A percentile compares a stretch with the other conserved stretches of the same genome.
Evolutionary conservation across 2,329 filamentous ascomycete genomes (phyloP).

Genomic region (Aspergillus nomiae): DNA sequence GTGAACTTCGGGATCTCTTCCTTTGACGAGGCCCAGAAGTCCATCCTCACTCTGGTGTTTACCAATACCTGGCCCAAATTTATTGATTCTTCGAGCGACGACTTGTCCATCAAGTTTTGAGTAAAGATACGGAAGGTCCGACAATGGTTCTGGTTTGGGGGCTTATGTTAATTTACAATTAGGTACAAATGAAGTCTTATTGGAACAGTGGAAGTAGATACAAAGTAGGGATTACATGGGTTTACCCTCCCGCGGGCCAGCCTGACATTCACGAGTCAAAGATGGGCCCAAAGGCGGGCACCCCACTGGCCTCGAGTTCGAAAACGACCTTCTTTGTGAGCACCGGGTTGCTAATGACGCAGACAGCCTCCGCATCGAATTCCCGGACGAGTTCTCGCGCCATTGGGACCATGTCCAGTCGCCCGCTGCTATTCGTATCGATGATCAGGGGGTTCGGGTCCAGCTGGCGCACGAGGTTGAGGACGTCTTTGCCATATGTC

Average conservation of each 20-base stretch:
- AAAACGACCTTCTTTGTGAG: conserved; percentile 42
- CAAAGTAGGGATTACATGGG: neutral
- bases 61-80: conserved; percentile 1
- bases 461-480: conserved; percentile 32
- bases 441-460: conserved; percentile 38
- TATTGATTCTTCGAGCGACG: neutral
- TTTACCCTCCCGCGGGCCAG: too few relatives aligned
- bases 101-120: neutral
- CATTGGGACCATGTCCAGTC: conserved; percentile 35
- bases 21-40: neutral
- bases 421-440: conserved; percentile 35
- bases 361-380: conserved; percentile 39
- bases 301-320: conserved; percentile 40
- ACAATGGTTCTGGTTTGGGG: neutral
- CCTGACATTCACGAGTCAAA: neutral
- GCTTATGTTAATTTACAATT: neutral
- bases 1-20: neutral
- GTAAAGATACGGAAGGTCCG: neutral
- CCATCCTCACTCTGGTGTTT: neutral
- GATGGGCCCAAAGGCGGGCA: conserved; percentile 31
- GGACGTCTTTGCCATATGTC: conserved; percentile 38
- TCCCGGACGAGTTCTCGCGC: conserved; percentile 27
- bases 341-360: conserved; percentile 39
- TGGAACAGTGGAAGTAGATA: neutral
- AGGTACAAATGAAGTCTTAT: neutral